Evolutionary conservation across 805 yeast genomes (phyloP).

Genomic region (Yarrowia bubula): DNA sequence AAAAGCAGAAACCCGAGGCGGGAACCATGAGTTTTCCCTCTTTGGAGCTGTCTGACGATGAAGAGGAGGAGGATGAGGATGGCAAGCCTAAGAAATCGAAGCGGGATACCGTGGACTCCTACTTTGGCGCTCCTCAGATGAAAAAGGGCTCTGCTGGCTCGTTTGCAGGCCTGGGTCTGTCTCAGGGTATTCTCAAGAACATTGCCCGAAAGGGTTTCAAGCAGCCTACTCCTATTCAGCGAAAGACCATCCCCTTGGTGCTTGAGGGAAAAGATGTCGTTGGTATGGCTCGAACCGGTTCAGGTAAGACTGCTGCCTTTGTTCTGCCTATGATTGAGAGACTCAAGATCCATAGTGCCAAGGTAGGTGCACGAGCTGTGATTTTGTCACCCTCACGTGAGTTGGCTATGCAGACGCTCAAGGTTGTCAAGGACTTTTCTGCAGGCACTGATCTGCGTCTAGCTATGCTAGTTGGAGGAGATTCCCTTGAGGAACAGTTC

Average conservation of each 20-base stretch:
- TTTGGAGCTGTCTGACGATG: conserved; percentile 47
- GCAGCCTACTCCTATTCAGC: conserved; percentile 96
- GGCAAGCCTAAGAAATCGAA: conserved; percentile 25
- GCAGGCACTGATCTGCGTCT: conserved; percentile 80
- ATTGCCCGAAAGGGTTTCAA: conserved; percentile 82
- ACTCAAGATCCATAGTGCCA: conserved; percentile 77
- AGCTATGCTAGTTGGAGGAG: conserved; percentile 91
- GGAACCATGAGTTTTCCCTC: conserved; percentile 38
- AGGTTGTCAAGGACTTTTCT: conserved; percentile 83
- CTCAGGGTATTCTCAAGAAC: conserved; percentile 65
- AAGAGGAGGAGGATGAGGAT: conserved; percentile 36
- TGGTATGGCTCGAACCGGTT: conserved; percentile 99
- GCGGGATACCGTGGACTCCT: conserved; percentile 4
- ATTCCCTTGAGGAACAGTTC: conserved; percentile 95
- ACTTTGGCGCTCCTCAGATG: conserved; percentile 32
- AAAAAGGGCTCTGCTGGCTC: conserved; percentile 53
- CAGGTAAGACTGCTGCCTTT: conserved; percentile 98
- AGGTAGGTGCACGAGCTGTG: conserved; percentile 84
- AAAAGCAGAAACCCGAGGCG: conserved; percentile 28
- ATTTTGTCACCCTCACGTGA: conserved; percentile 95
- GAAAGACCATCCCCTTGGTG: conserved; percentile 90
- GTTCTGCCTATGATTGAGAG: conserved; percentile 85
- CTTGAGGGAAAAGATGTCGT: conserved; percentile 89
- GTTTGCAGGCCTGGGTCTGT: conserved; percentile 86
- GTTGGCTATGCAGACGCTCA: conserved; percentile 87